Base-by-base conservation (phyloP, 768 basidiomycete genomes). In the Lepiota venenata region DNA sequence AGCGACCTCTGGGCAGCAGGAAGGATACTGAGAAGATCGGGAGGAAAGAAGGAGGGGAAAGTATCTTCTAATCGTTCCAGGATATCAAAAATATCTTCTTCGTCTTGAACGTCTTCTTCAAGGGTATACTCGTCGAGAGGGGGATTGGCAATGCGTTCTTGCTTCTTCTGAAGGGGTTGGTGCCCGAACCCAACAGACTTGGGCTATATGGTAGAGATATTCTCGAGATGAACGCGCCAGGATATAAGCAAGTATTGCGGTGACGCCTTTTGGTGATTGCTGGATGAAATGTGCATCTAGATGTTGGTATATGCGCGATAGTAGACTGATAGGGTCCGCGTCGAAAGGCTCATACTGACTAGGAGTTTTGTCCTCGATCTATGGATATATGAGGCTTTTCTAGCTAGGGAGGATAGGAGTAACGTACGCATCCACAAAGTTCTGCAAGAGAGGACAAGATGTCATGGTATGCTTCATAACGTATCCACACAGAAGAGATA, bases 1-100 rank as follows among this genome's bases (percentile, higher is more conserved):
- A 93, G 67, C 0, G 91, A 92, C 60, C 81, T 85, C 56, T 81
- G 81, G 1, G 89, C 89, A 3, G 80, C 79, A 11, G 82, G 77
- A 3, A 93, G 68, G 6, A 80, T 73, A 42, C 77, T 71, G 6
- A 79, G 68, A 25, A 87, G 66, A 11, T 71, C 71, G 4, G 60
- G 58, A 3, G 81, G 77, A 55, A 93, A 80, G 66, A 93, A 93
- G 3, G 67, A 66, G 0, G 91, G 91, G 59, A 83, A 85, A 6
- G 68, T 65, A 3, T 73, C 69, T 37, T 72, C 72, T n/a, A 70
- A 56, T 46, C 64, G 42, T 59, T 71, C 64, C 56, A 71, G 60
- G 55, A 70, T 63, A 9, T 75, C 71, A 14, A 74, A 71, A 11
- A 73, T 64, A 15, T 72, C 69, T n/a, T 71, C 70, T 35, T 73